These are phyloP conservation scores for Suillus plorans DNA, from an alignment of 768 basidiomycete species.

Conservation along the genomic window DNA sequence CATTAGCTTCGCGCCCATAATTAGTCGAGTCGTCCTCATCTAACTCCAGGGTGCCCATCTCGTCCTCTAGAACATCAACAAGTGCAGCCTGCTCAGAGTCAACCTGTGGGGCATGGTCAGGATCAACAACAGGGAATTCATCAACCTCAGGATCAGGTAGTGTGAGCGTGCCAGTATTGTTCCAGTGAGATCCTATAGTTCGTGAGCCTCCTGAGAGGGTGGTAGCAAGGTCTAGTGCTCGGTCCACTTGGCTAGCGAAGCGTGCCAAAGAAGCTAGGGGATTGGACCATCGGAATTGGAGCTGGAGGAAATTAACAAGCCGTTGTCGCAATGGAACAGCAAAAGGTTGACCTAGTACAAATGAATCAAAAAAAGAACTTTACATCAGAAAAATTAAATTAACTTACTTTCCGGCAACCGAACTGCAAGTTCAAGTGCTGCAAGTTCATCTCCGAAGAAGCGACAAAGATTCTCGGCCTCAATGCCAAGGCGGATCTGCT, in stretches of 20 bases:
- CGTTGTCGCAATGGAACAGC: neutral
- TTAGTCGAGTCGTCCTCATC: neutral
- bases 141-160: neutral
- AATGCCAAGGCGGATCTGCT: slow-evolving; percentile 18
- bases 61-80: neutral
- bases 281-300: slow-evolving; percentile 18
- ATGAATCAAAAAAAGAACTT: neutral
- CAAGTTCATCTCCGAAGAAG: slow-evolving; percentile 34
- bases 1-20: neutral
- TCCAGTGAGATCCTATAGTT: neutral
- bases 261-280: slow-evolving; percentile 9
- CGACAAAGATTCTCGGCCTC: slow-evolving; percentile 37
- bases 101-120: neutral
- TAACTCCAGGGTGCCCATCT: neutral
- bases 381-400: neutral
- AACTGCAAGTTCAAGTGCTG: slow-evolving; percentile 21
- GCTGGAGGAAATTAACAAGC: neutral
- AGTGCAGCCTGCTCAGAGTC: neutral
- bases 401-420: slow-evolving; percentile 11
- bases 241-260: slow-evolving; percentile 13
- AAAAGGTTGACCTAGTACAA: neutral
- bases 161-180: neutral
- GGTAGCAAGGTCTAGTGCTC: slow-evolving; percentile 6
- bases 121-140: neutral
- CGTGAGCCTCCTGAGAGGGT: neutral